Evolutionary conservation across 306 rosid genomes (phyloP).

Genomic region (Quercus wislizeni): DNA sequence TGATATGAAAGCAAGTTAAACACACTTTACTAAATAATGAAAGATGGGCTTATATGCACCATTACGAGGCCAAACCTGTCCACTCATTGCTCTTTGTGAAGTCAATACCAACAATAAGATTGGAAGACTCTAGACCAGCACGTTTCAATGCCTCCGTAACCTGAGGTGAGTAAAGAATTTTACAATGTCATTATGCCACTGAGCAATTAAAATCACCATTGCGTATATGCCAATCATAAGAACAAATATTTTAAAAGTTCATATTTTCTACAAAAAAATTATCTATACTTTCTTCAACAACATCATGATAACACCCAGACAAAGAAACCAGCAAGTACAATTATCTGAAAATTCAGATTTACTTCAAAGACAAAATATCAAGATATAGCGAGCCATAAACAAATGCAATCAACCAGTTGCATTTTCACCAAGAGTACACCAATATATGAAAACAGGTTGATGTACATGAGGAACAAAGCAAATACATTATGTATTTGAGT

Average conservation of each 20-base stretch:
- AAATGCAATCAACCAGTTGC: not conserved
- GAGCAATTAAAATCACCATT: slow-evolving; percentile 7
- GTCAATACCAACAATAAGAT: slow-evolving; percentile 94
- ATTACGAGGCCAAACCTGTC: slow-evolving; percentile 70
- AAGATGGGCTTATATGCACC: not conserved
- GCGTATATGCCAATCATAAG: not conserved
- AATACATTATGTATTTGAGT: not conserved
- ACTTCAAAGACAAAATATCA: not conserved
- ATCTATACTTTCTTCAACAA: not conserved
- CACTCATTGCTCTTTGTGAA: slow-evolving; percentile 99
- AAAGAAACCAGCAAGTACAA: not conserved
- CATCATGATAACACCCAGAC: slow-evolving; percentile 1
- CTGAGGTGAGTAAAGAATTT: slow-evolving; percentile 37
- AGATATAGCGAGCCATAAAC: not conserved
- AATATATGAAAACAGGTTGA: not conserved
- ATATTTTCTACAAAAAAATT: slow-evolving; percentile 4
- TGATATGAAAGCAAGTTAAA: slow-evolving; percentile 29
- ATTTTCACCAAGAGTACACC: not conserved
- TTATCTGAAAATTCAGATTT: not conserved
- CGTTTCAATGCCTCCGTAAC: slow-evolving; percentile 78
- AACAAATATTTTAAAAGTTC: slow-evolving; percentile 1
- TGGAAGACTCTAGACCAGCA: slow-evolving; percentile 93
- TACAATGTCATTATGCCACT: slow-evolving; percentile 7
- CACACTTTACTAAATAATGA: slow-evolving; percentile 8
- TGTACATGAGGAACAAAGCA: not conserved